Evolutionary conservation across 495 filamentous ascomycete species (phyloP).

Genomic region (Hypoxylon trugodes): DNA sequence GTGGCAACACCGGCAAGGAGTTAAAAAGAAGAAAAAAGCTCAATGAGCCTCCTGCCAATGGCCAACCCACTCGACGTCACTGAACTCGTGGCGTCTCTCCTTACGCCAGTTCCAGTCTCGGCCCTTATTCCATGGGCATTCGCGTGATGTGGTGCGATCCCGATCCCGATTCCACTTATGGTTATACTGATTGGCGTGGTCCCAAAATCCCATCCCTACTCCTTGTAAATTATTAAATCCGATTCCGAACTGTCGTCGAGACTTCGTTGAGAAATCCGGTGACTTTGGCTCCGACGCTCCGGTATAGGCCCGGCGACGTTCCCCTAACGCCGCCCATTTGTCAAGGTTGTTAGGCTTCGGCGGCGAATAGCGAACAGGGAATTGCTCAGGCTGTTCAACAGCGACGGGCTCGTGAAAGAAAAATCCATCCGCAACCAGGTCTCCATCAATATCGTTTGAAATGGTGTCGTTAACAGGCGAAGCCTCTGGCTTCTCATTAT

Average conservation of each 20-base stretch:
- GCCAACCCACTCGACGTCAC: constrained; percentile 89
- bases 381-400: constrained; percentile 45
- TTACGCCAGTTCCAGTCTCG: constrained; percentile 70
- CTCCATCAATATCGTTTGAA: constrained; percentile 60
- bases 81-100: constrained; percentile 69
- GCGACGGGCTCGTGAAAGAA: constrained; percentile 70
- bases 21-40: constrained; percentile 24
- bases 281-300: constrained; percentile 54
- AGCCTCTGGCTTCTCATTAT: constrained; percentile 49
- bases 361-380: constrained; percentile 59
- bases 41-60: constrained; percentile 74
- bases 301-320: constrained; percentile 75
- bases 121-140: constrained; percentile 57
- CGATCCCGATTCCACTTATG: constrained; percentile 46
- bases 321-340: constrained; percentile 88
- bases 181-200: constrained; percentile 43
- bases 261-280: constrained; percentile 51
- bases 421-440: constrained; percentile 70
- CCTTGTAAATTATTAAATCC: constrained; percentile 47
- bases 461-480: constrained; percentile 51
- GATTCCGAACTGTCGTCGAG: constrained; percentile 47
- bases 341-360: constrained; percentile 67
- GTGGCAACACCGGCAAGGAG: constrained; percentile 51
- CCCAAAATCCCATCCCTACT: constrained; percentile 46
- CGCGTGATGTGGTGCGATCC: constrained; percentile 53